These are phyloP conservation scores for Magnaporthiopsis poae DNA, from an alignment of 2,329 filamentous ascomycete genomes.

Conservation along the genomic window DNA sequence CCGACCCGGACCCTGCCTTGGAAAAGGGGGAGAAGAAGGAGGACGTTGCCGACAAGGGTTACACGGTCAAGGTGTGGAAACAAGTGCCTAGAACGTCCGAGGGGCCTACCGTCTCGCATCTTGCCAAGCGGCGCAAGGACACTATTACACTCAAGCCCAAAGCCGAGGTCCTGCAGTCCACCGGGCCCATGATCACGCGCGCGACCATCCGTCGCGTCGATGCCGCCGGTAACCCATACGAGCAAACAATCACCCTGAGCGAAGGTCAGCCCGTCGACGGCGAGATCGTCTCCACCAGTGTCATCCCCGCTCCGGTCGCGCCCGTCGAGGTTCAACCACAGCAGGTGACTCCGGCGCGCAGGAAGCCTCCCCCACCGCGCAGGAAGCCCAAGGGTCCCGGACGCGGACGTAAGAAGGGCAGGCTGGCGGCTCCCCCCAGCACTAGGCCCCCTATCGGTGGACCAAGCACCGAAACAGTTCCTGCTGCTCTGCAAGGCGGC, in stretches of 20 bases:
- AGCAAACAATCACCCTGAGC: conserved; percentile 72
- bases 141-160: conserved; percentile 48
- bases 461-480: neutral
- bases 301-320: conserved; percentile 33
- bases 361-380: conserved; percentile 66
- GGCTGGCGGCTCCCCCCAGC: conserved; percentile 32
- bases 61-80: conserved; percentile 51
- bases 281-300: conserved; percentile 59
- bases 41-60: conserved; percentile 47
- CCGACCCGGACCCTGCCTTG: conserved; percentile 34
- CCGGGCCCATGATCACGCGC: conserved; percentile 56
- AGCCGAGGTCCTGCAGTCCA: conserved; percentile 11
- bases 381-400: conserved; percentile 72
- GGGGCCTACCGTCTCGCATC: conserved; percentile 38
- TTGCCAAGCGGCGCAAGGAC: conserved; percentile 53
- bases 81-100: conserved; percentile 51
- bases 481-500: neutral
- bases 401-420: conserved; percentile 71
- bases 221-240: conserved; percentile 68
- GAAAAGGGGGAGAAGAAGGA: conserved; percentile 54
- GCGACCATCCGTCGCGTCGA: conserved; percentile 73
- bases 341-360: conserved; percentile 34
- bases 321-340: conserved; percentile 40
- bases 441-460: conserved; percentile 3
- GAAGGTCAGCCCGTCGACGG: conserved; percentile 73